These are phyloP conservation scores for Excoecaria agallocha DNA, from an alignment of 345 rosid genomes.

Conservation along the genomic window DNA sequence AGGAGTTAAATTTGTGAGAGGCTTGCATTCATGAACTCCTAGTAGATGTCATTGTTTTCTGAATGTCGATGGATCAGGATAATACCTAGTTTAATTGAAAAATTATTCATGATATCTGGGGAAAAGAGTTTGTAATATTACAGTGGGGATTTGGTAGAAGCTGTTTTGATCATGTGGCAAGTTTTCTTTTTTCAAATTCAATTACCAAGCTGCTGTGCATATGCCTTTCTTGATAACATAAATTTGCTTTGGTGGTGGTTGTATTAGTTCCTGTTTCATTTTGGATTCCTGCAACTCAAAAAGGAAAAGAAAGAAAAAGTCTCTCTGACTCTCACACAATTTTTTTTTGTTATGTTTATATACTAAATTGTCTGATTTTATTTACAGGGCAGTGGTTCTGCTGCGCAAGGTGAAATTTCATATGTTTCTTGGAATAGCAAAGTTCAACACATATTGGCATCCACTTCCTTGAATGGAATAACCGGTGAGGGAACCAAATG, in stretches of 20 bases:
- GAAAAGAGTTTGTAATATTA: background rate
- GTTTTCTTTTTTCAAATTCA: background rate
- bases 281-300: too few species aligned
- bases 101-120: background rate
- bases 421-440: conserved; percentile 94
- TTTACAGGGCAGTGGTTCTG: conserved; percentile 85
- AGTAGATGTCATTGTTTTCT: background rate
- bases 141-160: background rate
- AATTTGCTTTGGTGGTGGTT: background rate
- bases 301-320: too few species aligned
- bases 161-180: background rate
- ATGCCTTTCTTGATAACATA: background rate
- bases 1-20: background rate
- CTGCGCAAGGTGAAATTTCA: conserved; percentile 95
- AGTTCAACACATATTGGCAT: conserved; percentile 88
- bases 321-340: background rate
- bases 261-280: background rate
- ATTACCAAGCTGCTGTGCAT: background rate
- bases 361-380: conserved; percentile 14
- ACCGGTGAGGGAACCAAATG: conserved; percentile 62
- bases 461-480: conserved; percentile 90
- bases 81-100: background rate
- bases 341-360: background rate
- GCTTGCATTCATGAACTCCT: background rate
- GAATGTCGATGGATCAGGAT: background rate